Base-by-base conservation (phyloP, 345 rosid species). In the Adansonia digitata region DNA sequence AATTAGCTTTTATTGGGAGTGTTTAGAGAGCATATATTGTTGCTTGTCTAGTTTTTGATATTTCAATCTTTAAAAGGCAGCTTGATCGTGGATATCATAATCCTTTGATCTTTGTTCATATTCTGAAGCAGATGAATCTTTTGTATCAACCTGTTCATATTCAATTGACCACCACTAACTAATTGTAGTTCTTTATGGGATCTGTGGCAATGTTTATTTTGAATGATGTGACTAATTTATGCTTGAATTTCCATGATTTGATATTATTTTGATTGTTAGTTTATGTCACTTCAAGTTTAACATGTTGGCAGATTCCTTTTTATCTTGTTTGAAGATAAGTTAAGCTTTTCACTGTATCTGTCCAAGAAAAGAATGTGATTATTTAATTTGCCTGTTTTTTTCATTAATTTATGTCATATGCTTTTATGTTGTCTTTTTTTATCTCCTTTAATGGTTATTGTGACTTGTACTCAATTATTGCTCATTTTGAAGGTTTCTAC, bases 321-420 rank as follows among this genome's bases (percentile, higher is more conserved):
- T 48, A 62, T 74, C 31, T 74, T 37, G 31, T 55, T 55, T 37
- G 27, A n/a, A 42, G 68, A n/a, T 74, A 37, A 63, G 37, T 7
- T 35, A n/a, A 64, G 37, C 51, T 22, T 63, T 46, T 74, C 48
- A 26, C 42, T 48, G 42, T 45, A 18, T 55, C 63, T 24, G 27
- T 35, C 22, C n/a, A 5, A n/a, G n/a, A n/a, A n/a, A n/a, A 29
- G 27, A 69, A 69, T 49, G 43, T 55, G 8, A 35, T 34, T 49
- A 3, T 31, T 51, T 70, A 31, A 35, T 9, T 42, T 60, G 48
- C 40, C 37, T 57, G 52, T 15, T 15, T 26, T 70, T 43, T 51
- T 53, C 15, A 35, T 62, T 35, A 20, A 9, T n/a, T n/a, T n/a
- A n/a, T 43, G 24, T 66, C 22, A 17, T 35, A 7, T 61, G 56